Evolutionary conservation across 805 yeast species (phyloP), one percentile per base, ranked within the genome.

Genomic region (Yamadazyma nakazawae): DNA sequence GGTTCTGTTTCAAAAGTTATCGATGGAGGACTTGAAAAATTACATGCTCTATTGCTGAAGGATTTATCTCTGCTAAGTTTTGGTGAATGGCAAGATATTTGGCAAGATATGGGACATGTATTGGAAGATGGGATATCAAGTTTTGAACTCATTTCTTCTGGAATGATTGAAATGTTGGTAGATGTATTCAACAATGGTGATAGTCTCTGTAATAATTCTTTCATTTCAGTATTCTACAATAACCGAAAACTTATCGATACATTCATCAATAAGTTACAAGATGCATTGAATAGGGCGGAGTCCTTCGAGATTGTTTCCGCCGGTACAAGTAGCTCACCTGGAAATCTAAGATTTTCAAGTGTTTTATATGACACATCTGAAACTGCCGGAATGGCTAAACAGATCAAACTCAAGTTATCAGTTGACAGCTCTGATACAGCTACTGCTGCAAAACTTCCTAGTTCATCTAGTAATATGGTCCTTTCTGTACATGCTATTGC

Each of bases 81-180:
- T 74, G 83, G 81, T 37, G 57, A 57, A 4, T 70, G 74, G 75
- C 37, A 40, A 2, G 32, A 34, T 2, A 24, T 62, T 4, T 70
- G 71, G 73, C 42, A 34, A 3, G 43, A 43, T 7, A 53, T 70
- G 17, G 26, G 16, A 14, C 51, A 56, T 1, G 34, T 67, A 13
- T 44, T 43, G 1, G 45, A 53, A 16, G 28, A 19, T 30, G 46
- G 46, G 4, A 67, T 85, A 5, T 87, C 96, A 0, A 83, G 91
- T 48, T 88, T 82, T 65, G 96, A 89, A 59, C 67, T 90, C 30
- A 72, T 82, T 5, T 75, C 85, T 2, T 85, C 90, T 1, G 90
- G 90, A 0, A 61, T 87, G 6, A 72, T 85, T 7, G 68, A 70
- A 5, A 55, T 70, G 0, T 59, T 85, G 25, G 54, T 69, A 3